Percentiles rank a stretch among this genome's conserved stretches.
Conservation (phyloP, 768 basidiomycete genomes). For the Hygrocybe punicea region DNA sequence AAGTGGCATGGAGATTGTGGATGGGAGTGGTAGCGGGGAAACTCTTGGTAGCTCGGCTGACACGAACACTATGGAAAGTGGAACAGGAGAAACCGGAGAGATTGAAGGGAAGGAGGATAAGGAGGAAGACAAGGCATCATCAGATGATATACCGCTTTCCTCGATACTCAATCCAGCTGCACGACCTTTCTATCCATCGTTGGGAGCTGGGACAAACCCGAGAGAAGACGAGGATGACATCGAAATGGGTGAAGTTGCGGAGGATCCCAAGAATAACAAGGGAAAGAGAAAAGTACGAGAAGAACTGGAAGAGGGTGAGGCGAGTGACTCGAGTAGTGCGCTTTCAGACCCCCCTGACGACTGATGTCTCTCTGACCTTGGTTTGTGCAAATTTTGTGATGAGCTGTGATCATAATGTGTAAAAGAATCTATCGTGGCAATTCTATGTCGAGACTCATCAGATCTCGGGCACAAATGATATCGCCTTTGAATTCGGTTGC, state of each 20-base stretch:
- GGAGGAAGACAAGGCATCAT: slow-evolving; percentile 38
- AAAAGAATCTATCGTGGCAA: slow-evolving; percentile 16
- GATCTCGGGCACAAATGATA: slow-evolving; percentile 68
- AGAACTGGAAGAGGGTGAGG: slow-evolving; percentile 84
- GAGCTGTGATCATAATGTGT: no score
- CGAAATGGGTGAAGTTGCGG: slow-evolving; percentile 89
- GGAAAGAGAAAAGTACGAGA: slow-evolving; percentile 58
- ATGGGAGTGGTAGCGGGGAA: slow-evolving; percentile 11
- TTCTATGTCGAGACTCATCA: slow-evolving; percentile 65
- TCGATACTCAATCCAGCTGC: background rate
- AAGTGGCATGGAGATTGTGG: slow-evolving; percentile 13
- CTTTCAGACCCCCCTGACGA: slow-evolving; percentile 74
- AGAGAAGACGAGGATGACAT: slow-evolving; percentile 56
- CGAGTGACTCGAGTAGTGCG: slow-evolving; percentile 75
- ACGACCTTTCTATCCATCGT: background rate
- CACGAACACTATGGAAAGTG: slow-evolving; percentile 5
- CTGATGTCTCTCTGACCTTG: slow-evolving; percentile 18
- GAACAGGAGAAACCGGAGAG: slow-evolving; percentile 19
- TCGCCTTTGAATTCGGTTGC: slow-evolving; percentile 50
- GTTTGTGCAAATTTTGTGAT: background rate
- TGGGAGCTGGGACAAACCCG: background rate
- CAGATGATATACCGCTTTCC: slow-evolving; percentile 12
- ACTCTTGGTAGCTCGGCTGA: slow-evolving; percentile 2
- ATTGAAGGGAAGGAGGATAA: slow-evolving; percentile 39
- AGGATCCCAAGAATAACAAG: slow-evolving; percentile 53